Conservation (phyloP, 495 filamentous ascomycete genomes). For the Daldinia grandis region DNA sequence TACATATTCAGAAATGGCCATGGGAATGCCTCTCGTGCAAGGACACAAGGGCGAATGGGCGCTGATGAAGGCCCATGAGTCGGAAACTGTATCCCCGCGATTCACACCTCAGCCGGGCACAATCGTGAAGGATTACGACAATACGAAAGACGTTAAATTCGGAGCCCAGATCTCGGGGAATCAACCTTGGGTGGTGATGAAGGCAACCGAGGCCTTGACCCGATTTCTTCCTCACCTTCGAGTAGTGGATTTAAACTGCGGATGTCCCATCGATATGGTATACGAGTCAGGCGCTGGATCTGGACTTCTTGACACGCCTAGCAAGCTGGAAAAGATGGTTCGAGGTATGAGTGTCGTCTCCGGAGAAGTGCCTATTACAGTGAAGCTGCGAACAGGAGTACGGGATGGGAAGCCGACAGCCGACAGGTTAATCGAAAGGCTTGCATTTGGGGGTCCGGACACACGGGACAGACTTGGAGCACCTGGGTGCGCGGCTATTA, state of each 20-base stretch:
- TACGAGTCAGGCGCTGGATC: slow-evolving; percentile 88
- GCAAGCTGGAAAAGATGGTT: slow-evolving; percentile 89
- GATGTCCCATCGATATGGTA: slow-evolving; percentile 94
- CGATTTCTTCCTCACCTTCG: slow-evolving; percentile 79
- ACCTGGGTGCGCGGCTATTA: slow-evolving; percentile 88
- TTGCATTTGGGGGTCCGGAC: slow-evolving; percentile 79
- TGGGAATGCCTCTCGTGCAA: slow-evolving; percentile 89
- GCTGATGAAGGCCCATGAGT: slow-evolving; percentile 86
- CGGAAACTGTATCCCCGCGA: slow-evolving; percentile 74
- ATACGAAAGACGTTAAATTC: slow-evolving; percentile 83
- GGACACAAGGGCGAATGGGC: slow-evolving; percentile 94
- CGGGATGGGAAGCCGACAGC: slow-evolving; percentile 81
- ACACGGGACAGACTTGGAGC: slow-evolving; percentile 68
- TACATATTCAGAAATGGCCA: slow-evolving; percentile 98
- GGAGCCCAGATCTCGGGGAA: slow-evolving; percentile 91
- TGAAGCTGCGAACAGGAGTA: slow-evolving; percentile 94
- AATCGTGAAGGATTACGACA: slow-evolving; percentile 77
- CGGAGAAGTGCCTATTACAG: slow-evolving; percentile 84
- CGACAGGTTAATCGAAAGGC: slow-evolving; percentile 79
- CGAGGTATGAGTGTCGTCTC: slow-evolving; percentile 94
- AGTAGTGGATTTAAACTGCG: slow-evolving; percentile 93
- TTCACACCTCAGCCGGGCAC: slow-evolving; percentile 55
- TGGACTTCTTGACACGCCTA: slow-evolving; percentile 84
- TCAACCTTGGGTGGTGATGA: slow-evolving; percentile 86
- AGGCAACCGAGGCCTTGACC: slow-evolving; percentile 83